These are phyloP conservation scores for Trypanosoma melophagium DNA, from an alignment of 208 protist genomes.

Conservation along the genomic window DNA sequence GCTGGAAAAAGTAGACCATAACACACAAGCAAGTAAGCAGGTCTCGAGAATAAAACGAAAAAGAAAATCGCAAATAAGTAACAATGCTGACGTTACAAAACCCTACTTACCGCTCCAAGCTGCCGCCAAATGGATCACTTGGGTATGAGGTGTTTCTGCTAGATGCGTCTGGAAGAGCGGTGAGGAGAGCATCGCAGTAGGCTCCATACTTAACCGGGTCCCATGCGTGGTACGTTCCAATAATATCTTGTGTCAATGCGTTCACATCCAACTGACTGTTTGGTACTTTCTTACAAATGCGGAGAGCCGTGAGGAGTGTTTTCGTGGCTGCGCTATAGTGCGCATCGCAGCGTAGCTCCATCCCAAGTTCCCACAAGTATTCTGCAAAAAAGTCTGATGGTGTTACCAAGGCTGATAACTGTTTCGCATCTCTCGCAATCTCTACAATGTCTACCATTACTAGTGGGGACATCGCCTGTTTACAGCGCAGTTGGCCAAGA, in stretches of 20 bases:
- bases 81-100: background rate
- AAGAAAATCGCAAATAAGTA: background rate
- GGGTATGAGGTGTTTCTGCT: background rate
- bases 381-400: conserved; percentile 63
- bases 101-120: background rate
- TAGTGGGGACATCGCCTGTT: conserved; percentile 24
- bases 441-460: conserved; percentile 32
- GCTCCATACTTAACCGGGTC: conserved; percentile 52
- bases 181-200: conserved; percentile 43
- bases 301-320: conserved; percentile 42
- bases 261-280: conserved; percentile 36
- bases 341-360: conserved; percentile 54
- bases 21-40: too few relatives aligned
- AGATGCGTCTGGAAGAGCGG: background rate
- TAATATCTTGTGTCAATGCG: conserved; percentile 39
- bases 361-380: conserved; percentile 77
- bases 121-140: background rate
- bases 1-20: too few relatives aligned
- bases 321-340: conserved; percentile 43
- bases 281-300: conserved; percentile 42
- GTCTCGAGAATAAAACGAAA: background rate
- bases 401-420: conserved; percentile 40
- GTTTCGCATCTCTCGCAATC: conserved; percentile 34
- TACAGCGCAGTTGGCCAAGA: conserved; percentile 59
- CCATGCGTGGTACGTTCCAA: conserved; percentile 59